Percentiles rank a stretch among this genome's conserved stretches.
Conservation (phyloP, 192 early-diverging fungal species). For the Phycomyces blakesleeanus region DNA sequence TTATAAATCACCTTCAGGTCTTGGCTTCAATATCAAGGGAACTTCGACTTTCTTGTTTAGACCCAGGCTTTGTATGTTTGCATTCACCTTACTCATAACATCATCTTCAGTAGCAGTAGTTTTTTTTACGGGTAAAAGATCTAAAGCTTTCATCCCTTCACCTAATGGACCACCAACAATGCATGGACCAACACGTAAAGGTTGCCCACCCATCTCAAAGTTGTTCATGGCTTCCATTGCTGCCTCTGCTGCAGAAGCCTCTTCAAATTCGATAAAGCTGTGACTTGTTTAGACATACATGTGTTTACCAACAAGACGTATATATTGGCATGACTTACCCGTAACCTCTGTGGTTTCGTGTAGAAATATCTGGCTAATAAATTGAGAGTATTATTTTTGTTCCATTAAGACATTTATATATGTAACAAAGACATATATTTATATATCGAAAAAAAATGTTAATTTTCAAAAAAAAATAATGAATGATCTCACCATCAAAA, state of each 20-base stretch:
- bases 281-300: not conserved
- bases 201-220: slow-evolving; percentile 71
- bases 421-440: too few species aligned
- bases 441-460: too few species aligned
- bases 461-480: too few species aligned
- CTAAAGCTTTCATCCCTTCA: slow-evolving; percentile 72
- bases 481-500: slow-evolving; percentile 54
- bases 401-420: too few species aligned
- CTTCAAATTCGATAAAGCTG: slow-evolving; percentile 79
- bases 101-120: not conserved
- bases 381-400: not conserved
- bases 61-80: not conserved
- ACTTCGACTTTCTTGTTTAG: not conserved
- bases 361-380: slow-evolving; percentile 57
- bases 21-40: not conserved
- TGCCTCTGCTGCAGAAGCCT: slow-evolving; percentile 51
- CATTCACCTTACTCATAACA: slow-evolving; percentile 1
- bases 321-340: slow-evolving; percentile 54
- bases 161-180: slow-evolving; percentile 77
- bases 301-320: too few species aligned
- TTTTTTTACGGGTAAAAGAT: not conserved
- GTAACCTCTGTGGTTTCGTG: slow-evolving; percentile 75
- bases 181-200: slow-evolving; percentile 61
- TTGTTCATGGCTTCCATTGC: slow-evolving; percentile 70
- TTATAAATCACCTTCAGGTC: not conserved